phyloP scores from a whole-genome alignment of 495 filamentous ascomycete species.

The Aspergillus haitiensis region DNA sequence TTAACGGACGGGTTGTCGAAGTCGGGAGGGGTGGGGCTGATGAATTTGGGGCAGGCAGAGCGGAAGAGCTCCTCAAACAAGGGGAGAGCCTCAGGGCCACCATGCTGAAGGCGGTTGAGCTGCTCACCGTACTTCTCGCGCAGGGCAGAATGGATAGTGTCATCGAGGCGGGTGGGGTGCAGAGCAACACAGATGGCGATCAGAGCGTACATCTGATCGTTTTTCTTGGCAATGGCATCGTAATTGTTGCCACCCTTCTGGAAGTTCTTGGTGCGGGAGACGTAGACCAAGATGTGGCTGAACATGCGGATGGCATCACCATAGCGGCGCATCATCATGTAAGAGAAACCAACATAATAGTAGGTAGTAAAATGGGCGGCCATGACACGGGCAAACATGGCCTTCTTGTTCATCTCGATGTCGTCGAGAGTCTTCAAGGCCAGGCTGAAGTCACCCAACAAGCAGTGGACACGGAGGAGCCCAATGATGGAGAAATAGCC shows the following conservation, averaged over 20 bases:
- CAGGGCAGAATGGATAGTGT: conserved; percentile 97
- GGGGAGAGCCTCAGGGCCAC: conserved; percentile 89
- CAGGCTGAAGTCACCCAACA: conserved; percentile 96
- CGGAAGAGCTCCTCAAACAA: conserved; percentile 98
- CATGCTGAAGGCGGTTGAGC: conserved; percentile 90
- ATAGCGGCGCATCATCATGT: conserved; percentile 99
- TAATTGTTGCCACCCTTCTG: conserved; percentile 94
- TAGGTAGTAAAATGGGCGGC: conserved; percentile 99
- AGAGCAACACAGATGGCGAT: conserved; percentile 99
- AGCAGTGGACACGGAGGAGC: conserved; percentile 90
- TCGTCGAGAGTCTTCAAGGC: conserved; percentile 98
- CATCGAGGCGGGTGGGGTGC: conserved; percentile 92
- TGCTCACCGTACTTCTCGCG: conserved; percentile 99
- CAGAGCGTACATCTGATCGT: conserved; percentile 98
- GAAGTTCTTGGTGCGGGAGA: conserved; percentile 99
- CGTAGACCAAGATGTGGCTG: conserved; percentile 98
- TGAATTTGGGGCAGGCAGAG: conserved; percentile 96
- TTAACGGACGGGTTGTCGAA: conserved; percentile 94
- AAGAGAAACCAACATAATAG: conserved; percentile 99
- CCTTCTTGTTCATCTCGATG: conserved; percentile 99
- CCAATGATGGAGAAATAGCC: conserved; percentile 99
- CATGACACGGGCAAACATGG: conserved; percentile 99
- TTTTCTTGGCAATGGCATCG: conserved; percentile 98
- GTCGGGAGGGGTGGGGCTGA: conserved; percentile 93
- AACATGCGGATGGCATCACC: conserved; percentile 99